Conservation (phyloP, 345 rosid genomes). For the Cardiospermum halicacabum region DNA sequence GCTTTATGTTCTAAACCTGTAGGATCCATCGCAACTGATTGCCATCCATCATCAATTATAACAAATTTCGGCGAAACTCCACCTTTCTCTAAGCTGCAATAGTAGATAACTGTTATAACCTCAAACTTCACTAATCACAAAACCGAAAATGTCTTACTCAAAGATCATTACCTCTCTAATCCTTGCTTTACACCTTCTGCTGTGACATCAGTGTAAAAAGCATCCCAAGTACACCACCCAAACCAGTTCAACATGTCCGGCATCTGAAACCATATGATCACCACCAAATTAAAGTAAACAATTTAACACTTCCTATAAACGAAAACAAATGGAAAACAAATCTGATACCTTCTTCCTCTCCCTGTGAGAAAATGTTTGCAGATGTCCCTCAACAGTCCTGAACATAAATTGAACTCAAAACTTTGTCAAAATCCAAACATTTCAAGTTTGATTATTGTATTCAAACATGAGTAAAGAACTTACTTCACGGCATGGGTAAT, state of each 20-base stretch:
- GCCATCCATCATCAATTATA: constrained; percentile 73
- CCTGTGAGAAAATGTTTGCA: constrained; percentile 55
- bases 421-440: not conserved
- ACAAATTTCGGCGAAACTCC: constrained; percentile 60
- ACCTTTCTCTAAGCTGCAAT: constrained; percentile 49
- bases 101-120: not conserved
- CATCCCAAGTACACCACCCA: constrained; percentile 86
- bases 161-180: constrained; percentile 36
- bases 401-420: constrained; percentile 1
- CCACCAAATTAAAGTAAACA: too few relatives aligned
- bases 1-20: constrained; percentile 31
- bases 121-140: not conserved
- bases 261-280: constrained; percentile 31
- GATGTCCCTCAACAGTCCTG: constrained; percentile 54
- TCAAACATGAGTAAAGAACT: constrained; percentile 11
- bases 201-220: constrained; percentile 59
- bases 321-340: not conserved
- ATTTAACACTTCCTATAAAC: too few relatives aligned
- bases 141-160: not conserved
- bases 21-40: constrained; percentile 66
- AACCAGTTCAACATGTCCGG: constrained; percentile 72
- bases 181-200: constrained; percentile 56
- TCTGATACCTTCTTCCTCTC: constrained; percentile 48
- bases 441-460: too few relatives aligned
- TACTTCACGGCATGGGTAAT: constrained; percentile 57